Evolutionary conservation across 1,284 basidiomycete genomes (phyloP).

Genomic region (Trichosporon ovoides): DNA sequence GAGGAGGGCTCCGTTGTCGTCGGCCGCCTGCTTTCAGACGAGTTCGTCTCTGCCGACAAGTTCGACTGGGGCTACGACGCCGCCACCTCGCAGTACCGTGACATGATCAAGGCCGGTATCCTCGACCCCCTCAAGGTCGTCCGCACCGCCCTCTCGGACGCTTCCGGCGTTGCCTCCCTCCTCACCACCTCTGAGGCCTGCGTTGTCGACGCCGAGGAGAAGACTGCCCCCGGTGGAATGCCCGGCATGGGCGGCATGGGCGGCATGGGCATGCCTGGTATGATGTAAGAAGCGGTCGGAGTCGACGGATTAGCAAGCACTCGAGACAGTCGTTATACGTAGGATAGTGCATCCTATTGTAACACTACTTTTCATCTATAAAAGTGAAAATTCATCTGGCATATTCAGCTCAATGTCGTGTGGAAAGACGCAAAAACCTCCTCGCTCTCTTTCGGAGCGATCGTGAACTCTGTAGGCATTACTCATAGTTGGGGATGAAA

Average conservation of each 20-base stretch:
- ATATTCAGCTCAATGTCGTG: not conserved
- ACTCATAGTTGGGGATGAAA: slow-evolving; percentile 3
- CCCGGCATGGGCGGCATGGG: slow-evolving; percentile 49
- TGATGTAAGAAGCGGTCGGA: slow-evolving; percentile 7
- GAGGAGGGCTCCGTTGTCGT: slow-evolving; percentile 93
- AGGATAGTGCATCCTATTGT: slow-evolving; percentile 6
- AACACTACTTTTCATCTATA: not conserved
- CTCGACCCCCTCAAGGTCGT: slow-evolving; percentile 93
- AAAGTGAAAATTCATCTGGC: not conserved
- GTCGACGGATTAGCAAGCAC: not conserved
- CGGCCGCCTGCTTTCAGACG: slow-evolving; percentile 62
- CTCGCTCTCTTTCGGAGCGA: not conserved
- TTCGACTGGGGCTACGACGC: slow-evolving; percentile 90
- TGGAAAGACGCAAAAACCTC: slow-evolving; percentile 3
- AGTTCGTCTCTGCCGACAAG: slow-evolving; percentile 50
- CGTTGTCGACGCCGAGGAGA: slow-evolving; percentile 87
- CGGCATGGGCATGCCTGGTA: slow-evolving; percentile 55
- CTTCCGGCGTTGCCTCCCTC: slow-evolving; percentile 74
- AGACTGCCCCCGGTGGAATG: slow-evolving; percentile 54
- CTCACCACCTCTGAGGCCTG: slow-evolving; percentile 90
- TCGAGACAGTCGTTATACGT: not conserved
- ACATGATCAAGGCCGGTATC: slow-evolving; percentile 92
- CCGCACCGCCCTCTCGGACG: slow-evolving; percentile 82
- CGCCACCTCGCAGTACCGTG: slow-evolving; percentile 80
- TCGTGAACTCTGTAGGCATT: not conserved